Evolutionary conservation across 176 grass and related monocot species (phyloP).

Genomic region (Oryza australiensis): DNA sequence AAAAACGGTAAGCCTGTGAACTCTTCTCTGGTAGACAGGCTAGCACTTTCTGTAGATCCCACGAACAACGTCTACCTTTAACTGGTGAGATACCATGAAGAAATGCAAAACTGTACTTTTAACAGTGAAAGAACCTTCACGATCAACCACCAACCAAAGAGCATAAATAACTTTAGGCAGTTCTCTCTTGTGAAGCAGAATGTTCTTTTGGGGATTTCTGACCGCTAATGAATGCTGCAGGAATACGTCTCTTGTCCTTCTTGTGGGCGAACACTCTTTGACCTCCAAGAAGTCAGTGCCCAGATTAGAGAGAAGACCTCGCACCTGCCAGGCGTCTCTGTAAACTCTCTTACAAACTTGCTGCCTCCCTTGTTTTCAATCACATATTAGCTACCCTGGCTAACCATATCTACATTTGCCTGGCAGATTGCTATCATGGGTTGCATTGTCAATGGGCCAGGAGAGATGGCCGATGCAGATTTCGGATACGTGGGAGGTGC

Average conservation of each 20-base stretch:
- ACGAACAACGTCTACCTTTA: background rate
- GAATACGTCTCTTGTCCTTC: slow-evolving; percentile 97
- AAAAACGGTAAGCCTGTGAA: slow-evolving; percentile 72
- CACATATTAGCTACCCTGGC: background rate
- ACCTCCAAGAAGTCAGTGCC: slow-evolving; percentile 93
- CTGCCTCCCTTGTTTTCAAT: slow-evolving; percentile 22
- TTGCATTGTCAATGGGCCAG: slow-evolving; percentile 94
- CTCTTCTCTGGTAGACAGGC: background rate
- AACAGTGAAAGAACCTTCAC: background rate
- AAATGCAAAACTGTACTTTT: background rate
- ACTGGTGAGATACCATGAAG: background rate
- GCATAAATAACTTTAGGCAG: background rate
- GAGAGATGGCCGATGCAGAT: slow-evolving; percentile 98
- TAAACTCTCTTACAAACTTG: slow-evolving; percentile 39
- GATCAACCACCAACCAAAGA: background rate
- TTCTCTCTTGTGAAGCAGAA: slow-evolving; percentile 7
- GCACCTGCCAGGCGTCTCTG: slow-evolving; percentile 89
- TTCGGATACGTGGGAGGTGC: slow-evolving; percentile 93
- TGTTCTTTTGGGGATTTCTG: slow-evolving; percentile 9
- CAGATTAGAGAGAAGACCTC: slow-evolving; percentile 92
- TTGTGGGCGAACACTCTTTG: slow-evolving; percentile 88
- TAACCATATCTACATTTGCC: slow-evolving; percentile 15
- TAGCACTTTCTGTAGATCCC: slow-evolving; percentile 16
- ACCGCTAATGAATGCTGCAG: slow-evolving; percentile 37
- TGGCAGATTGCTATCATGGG: slow-evolving; percentile 96